phyloP scores from a whole-genome alignment of 1,284 basidiomycete genomes.

The Athelia psychrophila region DNA sequence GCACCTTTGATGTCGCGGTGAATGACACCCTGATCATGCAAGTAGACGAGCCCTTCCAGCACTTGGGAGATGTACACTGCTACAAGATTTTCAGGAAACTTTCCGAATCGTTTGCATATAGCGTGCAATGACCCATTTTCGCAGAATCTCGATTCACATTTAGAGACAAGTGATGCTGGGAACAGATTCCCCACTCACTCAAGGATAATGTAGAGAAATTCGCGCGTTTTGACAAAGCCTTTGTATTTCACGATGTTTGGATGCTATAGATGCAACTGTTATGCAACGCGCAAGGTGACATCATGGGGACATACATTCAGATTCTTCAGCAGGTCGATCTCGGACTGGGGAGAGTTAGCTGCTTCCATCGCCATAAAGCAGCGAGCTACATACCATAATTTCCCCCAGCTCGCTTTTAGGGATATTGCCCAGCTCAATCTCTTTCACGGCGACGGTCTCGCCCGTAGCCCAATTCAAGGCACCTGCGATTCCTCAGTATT shows the following conservation, averaged over 20 bases:
- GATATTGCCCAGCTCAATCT: constrained; percentile 90
- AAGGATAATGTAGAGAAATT: constrained; percentile 94
- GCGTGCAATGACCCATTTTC: constrained; percentile 97
- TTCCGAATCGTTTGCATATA: constrained; percentile 96
- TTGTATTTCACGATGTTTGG: constrained; percentile 99
- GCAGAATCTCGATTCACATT: constrained; percentile 67
- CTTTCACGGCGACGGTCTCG: constrained; percentile 95
- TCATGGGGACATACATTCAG: constrained; percentile 65
- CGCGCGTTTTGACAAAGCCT: constrained; percentile 92
- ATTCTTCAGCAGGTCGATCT: constrained; percentile 97
- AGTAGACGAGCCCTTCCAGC: constrained; percentile 88
- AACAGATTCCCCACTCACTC: constrained; percentile 52
- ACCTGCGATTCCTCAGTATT: constrained; percentile 40
- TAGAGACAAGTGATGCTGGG: constrained; percentile 1
- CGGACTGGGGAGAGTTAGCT: constrained; percentile 56
- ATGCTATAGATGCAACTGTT: constrained; percentile 42
- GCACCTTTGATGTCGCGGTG: constrained; percentile 99
- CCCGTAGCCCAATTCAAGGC: constrained; percentile 96
- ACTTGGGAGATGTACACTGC: constrained; percentile 96
- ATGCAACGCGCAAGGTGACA: neutral
- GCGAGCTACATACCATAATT: constrained; percentile 79
- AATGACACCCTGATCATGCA: constrained; percentile 97
- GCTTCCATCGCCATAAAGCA: constrained; percentile 13
- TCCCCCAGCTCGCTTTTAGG: constrained; percentile 91
- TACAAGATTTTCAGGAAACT: constrained; percentile 95